These are phyloP conservation scores for Striga asiatica DNA, from an alignment of 257 asterid species.

Conservation along the genomic window DNA sequence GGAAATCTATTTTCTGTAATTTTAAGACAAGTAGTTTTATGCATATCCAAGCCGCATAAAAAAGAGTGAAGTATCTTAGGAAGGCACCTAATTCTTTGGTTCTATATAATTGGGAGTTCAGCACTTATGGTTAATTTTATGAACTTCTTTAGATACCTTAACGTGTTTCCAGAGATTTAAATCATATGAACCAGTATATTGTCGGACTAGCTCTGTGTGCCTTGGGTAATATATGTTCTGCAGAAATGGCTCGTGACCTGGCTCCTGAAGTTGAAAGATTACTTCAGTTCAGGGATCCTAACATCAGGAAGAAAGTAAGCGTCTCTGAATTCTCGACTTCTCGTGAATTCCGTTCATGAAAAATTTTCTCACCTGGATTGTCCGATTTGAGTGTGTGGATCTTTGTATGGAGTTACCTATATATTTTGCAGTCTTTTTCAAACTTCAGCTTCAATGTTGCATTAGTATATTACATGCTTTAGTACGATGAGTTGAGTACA, in stretches of 20 bases:
- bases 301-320: constrained; percentile 87
- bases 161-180: constrained; percentile 72
- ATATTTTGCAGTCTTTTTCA: no score
- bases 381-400: no score
- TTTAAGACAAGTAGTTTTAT: constrained; percentile 11
- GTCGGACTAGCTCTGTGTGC: constrained; percentile 99
- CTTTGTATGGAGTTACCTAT: no score
- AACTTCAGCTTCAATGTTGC: no score
- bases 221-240: constrained; percentile 92
- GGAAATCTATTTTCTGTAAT: constrained; percentile 4
- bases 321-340: constrained; percentile 13
- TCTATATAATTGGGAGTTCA: constrained; percentile 8
- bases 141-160: constrained; percentile 30
- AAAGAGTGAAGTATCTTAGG: constrained; percentile 1
- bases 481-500: no score
- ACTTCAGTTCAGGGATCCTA: constrained; percentile 94
- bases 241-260: constrained; percentile 99
- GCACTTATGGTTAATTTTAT: constrained; percentile 16
- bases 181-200: constrained; percentile 89
- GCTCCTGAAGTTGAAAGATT: constrained; percentile 97
- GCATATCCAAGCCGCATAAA: constrained; percentile 7
- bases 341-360: no score
- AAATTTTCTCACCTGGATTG: no score
- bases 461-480: no score
- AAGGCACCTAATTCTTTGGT: constrained; percentile 11